Evolutionary conservation across 495 filamentous ascomycete genomes (phyloP), one percentile per base, ranked within the genome.

Genomic region (Haplographium delicatum): DNA sequence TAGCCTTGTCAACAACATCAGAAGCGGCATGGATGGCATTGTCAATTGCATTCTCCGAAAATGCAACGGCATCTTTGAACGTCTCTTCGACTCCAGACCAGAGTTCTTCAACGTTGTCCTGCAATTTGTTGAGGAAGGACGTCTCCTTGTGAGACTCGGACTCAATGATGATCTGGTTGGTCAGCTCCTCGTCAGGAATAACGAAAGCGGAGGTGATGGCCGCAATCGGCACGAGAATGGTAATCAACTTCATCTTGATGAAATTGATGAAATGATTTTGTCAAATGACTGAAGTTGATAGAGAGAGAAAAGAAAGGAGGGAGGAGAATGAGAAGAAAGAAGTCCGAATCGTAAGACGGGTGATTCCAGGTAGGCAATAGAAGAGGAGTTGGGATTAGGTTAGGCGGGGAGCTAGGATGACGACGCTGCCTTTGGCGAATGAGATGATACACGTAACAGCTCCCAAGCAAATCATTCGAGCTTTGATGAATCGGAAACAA

Each of bases 131-230:
- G 44, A 66, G 51, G 50, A 62, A 60, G 43, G 65, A 60, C 16
- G 54, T 38, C 19, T 56, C 39, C 43, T 66, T 54, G 18, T 70
- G 62, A 22, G 66, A 53, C n/a, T n/a, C n/a, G n/a, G n/a, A n/a
- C 40, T 71, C 61, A 47, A 73, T 64, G 23, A 64, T 58, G 44
- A 76, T 57, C 25, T 73, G 59, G 27, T 70, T 58, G 8, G 74
- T 58, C 3, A 72, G 64, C 24, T 68, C 62, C 44, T 77, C 67
- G 31, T 82, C 74, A 9, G 80, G 80, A 40, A 85, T 68, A 28
- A 86, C 74, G 52, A 88, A 68, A 25, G 80, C 82, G 22, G 74
- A 63, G 48, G 69, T 68, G 7, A 79, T 51, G 13, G 75, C 73
- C 44, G 69, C 73, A 16, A 83, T 62, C 48, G 77, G 76, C 51